Evolutionary conservation across 805 yeast genomes (phyloP), one percentile per base, ranked within the genome.

Genomic region (Saitoella complicata): DNA sequence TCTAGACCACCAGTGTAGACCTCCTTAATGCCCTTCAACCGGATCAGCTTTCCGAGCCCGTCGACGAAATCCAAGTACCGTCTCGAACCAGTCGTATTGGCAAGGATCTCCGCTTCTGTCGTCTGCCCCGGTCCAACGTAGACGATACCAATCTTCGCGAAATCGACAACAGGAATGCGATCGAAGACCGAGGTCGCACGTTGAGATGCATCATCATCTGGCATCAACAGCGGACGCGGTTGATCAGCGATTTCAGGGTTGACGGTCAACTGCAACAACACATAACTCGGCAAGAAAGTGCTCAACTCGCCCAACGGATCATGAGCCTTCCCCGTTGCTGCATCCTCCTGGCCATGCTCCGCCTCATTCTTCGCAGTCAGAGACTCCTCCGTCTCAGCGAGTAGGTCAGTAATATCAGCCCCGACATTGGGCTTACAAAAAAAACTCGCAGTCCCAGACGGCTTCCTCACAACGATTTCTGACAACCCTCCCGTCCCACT

Each of bases 1-100:
- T 84, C 94, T 32, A 85, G 66, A 0, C 95, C 95, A 7, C 94
- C 95, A 12, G 76, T 75, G 46, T 75, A 73, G n/a, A 69, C 64
- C 37, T 69, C 65, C 33, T 65, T 64, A 53, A 76, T 73, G 5
- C 67, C 71, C 47, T 71, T 71, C 42, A 85, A 65, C 44, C 68
- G 60, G n/a, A 80, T 70, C 45, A 80, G 58, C 6, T 61, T 55
- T 0, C 95, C 95, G 47, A 85, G 58, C 1, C 67, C 62, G 4
- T 65, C 59, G 37, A 84, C 54, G 50, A 85, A 82, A 31, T 62
- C 56, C 32, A 78, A 73, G 57, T 80, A 85, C 7, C 67, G 69
- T 5, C 55, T 50, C 0, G 93, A 80, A 0, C 94, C 94, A 4
- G 55, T 54, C 37, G 65, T 59, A 52, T 85, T 85, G 8, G 70